These are phyloP conservation scores for Elongisporangium anandrum DNA, from an alignment of 352 stramenopile genomes.

Conservation along the genomic window DNA sequence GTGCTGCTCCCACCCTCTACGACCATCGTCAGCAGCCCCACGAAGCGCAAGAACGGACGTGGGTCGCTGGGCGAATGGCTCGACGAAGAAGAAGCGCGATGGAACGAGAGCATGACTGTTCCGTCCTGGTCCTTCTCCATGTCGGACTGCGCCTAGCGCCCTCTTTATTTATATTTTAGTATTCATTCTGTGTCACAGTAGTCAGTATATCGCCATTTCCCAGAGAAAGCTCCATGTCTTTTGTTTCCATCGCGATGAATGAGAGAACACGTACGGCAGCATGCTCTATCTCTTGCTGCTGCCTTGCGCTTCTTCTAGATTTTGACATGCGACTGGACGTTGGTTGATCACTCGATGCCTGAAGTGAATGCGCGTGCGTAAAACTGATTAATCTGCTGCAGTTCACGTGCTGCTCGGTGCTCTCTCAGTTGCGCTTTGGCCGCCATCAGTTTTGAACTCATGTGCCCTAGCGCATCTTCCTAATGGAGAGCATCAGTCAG, in stretches of 20 bases:
- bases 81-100: slow-evolving; percentile 50
- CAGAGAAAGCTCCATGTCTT: not conserved
- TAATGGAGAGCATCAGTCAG: not conserved
- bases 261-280: not conserved
- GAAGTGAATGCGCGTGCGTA: not conserved
- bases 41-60: slow-evolving; percentile 11
- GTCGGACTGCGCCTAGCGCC: not conserved
- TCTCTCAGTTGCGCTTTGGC: not conserved
- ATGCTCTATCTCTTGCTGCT: not conserved
- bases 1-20: slow-evolving; percentile 11
- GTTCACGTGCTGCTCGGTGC: not conserved
- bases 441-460: not conserved
- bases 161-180: not conserved
- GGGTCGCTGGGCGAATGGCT: slow-evolving; percentile 54
- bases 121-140: slow-evolving; percentile 55
- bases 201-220: not conserved
- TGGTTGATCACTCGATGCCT: not conserved
- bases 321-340: no score
- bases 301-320: no score
- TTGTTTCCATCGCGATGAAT: no score
- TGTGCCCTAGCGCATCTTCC: not conserved
- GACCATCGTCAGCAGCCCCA: slow-evolving; percentile 4
- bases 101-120: slow-evolving; percentile 42
- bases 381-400: slow-evolving; percentile 1
- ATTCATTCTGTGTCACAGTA: not conserved